Evolutionary conservation across 2,329 filamentous ascomycete genomes (phyloP), one percentile per base, ranked within the genome.

Genomic region (Nannizziopsis barbatae): DNA sequence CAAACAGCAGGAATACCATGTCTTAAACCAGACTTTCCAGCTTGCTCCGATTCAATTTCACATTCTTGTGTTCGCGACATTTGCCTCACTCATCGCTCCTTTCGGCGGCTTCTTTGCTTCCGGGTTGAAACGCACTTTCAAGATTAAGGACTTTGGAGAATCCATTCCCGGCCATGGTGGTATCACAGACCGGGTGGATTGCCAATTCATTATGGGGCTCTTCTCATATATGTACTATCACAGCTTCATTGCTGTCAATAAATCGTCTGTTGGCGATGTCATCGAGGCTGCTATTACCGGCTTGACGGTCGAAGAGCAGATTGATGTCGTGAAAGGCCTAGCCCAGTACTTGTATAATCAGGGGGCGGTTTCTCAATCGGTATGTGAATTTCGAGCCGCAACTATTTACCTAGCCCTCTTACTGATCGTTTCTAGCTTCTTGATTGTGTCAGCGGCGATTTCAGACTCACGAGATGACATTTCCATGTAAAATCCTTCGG

Each of bases 141-240:
- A 98, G 73, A 93, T 98, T 75, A 98, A 98, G 75, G 92, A 98
- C 71, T 98, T 98, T 70, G 92, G 92, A 57, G 86, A 98, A 68
- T 94, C 88, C 1, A 98, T 98, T 58, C 92, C 92, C 1, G 92
- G 92, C 17, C 92, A 98, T 61, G 92, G 92, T 52, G 92, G 92
- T 58, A 96, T 98, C 71, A 98, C 92, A 12, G 92, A 98, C 65
- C 85, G 92, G 53, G 96, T 98, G 90, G 92, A 98, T 64, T 98
- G 92, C 66, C 92, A 98, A 64, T 98, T 98, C 71, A 96, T 96
- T 72, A 98, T 98, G 92, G 92, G 92, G 7, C 92, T 95, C 69
- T 96, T 98, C 61, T 80, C 90, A 12, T 96, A 88, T 72, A 89
- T 98, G 77, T 98, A 98, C 71, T 98, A 93, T 70, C 89, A 95